These are phyloP conservation scores for Wickerhamiella spandovensis DNA, from an alignment of 805 yeast species.

Conservation along the genomic window DNA sequence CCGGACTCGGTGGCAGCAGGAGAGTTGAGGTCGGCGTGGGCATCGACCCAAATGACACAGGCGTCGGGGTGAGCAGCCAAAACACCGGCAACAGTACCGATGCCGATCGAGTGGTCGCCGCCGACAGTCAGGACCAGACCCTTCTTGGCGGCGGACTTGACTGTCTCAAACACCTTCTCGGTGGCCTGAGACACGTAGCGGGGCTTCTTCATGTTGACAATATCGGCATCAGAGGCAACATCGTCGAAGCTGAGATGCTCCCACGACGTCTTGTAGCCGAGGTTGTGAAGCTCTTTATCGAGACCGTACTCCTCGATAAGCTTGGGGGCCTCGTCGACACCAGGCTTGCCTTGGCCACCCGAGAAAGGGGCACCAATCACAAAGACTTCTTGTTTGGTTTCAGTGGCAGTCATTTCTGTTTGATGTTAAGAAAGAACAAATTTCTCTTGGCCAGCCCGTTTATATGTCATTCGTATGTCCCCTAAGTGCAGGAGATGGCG, in stretches of 20 bases:
- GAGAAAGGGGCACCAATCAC: constrained; percentile 82
- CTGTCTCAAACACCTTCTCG: constrained; percentile 47
- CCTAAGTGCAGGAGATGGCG: constrained; percentile 4
- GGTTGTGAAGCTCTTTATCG: constrained; percentile 40
- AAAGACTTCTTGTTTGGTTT: constrained; percentile 5
- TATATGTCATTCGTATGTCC: constrained; percentile 4
- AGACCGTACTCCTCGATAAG: constrained; percentile 64
- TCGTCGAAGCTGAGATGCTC: constrained; percentile 21
- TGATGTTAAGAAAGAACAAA: not conserved
- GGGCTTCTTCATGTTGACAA: constrained; percentile 54
- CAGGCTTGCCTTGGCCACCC: constrained; percentile 90
- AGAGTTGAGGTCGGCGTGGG: constrained; percentile 94
- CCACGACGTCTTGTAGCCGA: constrained; percentile 60
- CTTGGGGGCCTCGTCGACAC: constrained; percentile 91
- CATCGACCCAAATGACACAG: constrained; percentile 90
- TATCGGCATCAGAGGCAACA: constrained; percentile 37
- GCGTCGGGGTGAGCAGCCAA: constrained; percentile 71
- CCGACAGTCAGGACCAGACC: constrained; percentile 75
- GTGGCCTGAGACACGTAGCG: constrained; percentile 64
- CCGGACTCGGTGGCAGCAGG: constrained; percentile 74
- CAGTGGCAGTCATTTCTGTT: not conserved
- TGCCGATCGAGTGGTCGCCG: constrained; percentile 94
- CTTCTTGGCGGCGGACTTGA: constrained; percentile 35
- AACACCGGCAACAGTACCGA: constrained; percentile 82
- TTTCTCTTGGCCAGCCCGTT: not conserved